Base-by-base conservation (phyloP, 306 rosid genomes). In the Quercus mongolica region DNA sequence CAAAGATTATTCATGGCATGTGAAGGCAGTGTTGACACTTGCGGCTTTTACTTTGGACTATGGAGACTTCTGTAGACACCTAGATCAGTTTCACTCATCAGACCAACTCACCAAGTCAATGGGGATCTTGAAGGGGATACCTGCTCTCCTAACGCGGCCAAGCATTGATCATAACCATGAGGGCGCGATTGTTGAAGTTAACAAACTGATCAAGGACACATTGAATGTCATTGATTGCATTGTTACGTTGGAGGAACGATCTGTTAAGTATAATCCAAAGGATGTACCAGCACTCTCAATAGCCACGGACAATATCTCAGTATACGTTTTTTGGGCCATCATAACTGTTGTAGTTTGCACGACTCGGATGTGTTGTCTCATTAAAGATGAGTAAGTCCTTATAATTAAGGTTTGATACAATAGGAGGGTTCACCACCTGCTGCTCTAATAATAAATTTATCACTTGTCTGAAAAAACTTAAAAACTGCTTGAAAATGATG, bases 11-110 rank as follows among this genome's bases (percentile, higher is more conserved):
- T 15, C 77, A 0, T 93, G 94, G 98, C 88, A 84, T n/a, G 92
- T 90, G 21, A 91, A 91, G 77, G 89, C 87, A 1, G 92, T 89
- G 74, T 76, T 93, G 17, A 84, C 94, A 6, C 82, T 93, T 0
- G 91, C 93, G 0, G 97, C 97, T n/a, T 93, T 93, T 71, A 85
- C 94, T 1, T 5, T 87, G 11, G 94, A 94, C 28, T 91, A 81
- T 44, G 93, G 95, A 0, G 90, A 94, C 17, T 90, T 90, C 68
- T 91, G 95, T 41, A 41, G 46, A 93, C 73, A 88, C 1, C 86
- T 94, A 1, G 83, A 93, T 11, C 88, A 82, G 62, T 57, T 78
- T 57, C 80, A 68, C 35, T 81, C 86, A 68, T 73, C 87, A 0
- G 82, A 91, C 76, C 88, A 77, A 23, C 84, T 91, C 0, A 93